Conservation (phyloP, 1,284 basidiomycete genomes). For the Ceratobasidium sp. region DNA sequence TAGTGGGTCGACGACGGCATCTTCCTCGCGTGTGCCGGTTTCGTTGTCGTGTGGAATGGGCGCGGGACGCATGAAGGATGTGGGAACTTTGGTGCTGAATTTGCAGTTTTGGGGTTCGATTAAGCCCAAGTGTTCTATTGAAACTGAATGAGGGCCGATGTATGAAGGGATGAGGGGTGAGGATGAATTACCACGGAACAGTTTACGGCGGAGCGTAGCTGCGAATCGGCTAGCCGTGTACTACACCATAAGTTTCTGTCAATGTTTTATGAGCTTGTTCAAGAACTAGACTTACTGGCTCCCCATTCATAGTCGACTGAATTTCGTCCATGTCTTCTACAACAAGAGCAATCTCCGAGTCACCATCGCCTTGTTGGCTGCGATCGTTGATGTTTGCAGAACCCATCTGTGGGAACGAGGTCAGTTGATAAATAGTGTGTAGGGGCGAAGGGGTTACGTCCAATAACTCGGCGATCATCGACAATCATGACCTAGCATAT, state of each 20-base stretch:
- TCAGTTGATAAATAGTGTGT: not conserved
- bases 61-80: slow-evolving; percentile 81
- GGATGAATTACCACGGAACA: slow-evolving; percentile 70
- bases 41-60: slow-evolving; percentile 77
- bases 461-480: slow-evolving; percentile 87
- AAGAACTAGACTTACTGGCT: slow-evolving; percentile 59
- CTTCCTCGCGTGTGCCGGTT: slow-evolving; percentile 67
- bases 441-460: slow-evolving; percentile 56
- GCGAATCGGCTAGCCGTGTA: slow-evolving; percentile 80
- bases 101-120: slow-evolving; percentile 68
- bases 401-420: slow-evolving; percentile 68
- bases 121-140: slow-evolving; percentile 86
- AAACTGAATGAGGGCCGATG: slow-evolving; percentile 1
- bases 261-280: not conserved
- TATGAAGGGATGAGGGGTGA: not conserved
- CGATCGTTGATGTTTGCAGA: slow-evolving; percentile 92
- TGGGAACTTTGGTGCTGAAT: slow-evolving; percentile 57
- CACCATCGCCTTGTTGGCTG: slow-evolving; percentile 77
- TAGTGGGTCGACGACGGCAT: slow-evolving; percentile 81
- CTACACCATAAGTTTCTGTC: slow-evolving; percentile 26
- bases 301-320: slow-evolving; percentile 80
- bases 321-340: slow-evolving; percentile 89
- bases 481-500: slow-evolving; percentile 79
- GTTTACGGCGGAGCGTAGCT: slow-evolving; percentile 75
- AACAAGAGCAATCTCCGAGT: slow-evolving; percentile 91